A percentile compares a stretch with the other conserved stretches of the same genome.
Evolutionary conservation across 306 rosid species (phyloP).

Genomic region (Cyclanthera cordifolia): DNA sequence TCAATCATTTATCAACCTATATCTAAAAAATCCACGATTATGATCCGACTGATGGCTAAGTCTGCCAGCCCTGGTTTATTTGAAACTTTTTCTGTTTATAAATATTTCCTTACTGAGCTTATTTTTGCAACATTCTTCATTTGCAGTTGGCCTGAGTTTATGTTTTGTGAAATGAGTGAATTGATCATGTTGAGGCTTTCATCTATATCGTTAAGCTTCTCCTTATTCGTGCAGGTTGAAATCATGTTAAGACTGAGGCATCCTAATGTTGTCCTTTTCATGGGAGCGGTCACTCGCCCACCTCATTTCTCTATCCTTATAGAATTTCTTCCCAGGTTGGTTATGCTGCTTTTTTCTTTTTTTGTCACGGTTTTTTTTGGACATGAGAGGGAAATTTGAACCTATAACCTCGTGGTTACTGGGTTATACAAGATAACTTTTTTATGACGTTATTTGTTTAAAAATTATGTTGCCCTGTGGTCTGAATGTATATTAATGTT

Average conservation of each 20-base stretch:
- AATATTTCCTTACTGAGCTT: neutral
- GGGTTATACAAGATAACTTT: too few species aligned
- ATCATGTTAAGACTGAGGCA: conserved; percentile 95
- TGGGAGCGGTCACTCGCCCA: conserved; percentile 93
- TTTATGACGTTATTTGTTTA: neutral
- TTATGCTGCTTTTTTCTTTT: conserved; percentile 18
- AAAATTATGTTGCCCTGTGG: neutral
- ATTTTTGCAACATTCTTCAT: neutral
- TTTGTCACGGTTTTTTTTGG: too few species aligned
- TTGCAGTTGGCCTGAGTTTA: neutral
- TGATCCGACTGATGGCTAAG: neutral
- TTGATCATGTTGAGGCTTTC: neutral
- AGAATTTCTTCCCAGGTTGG: conserved; percentile 89
- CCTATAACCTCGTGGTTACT: too few species aligned
- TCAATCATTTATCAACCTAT: neutral
- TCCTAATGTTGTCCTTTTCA: conserved; percentile 98
- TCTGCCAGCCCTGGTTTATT: neutral
- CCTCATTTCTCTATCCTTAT: conserved; percentile 94
- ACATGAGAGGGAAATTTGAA: too few species aligned
- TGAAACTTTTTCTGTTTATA: neutral
- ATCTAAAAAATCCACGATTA: neutral
- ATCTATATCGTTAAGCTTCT: conserved; percentile 7
- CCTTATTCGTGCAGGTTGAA: conserved; percentile 57
- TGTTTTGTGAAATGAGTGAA: neutral
- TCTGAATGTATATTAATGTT: neutral